phyloP scores from a whole-genome alignment of 441 rosid species.

The Metrosideros polymorpha region DNA sequence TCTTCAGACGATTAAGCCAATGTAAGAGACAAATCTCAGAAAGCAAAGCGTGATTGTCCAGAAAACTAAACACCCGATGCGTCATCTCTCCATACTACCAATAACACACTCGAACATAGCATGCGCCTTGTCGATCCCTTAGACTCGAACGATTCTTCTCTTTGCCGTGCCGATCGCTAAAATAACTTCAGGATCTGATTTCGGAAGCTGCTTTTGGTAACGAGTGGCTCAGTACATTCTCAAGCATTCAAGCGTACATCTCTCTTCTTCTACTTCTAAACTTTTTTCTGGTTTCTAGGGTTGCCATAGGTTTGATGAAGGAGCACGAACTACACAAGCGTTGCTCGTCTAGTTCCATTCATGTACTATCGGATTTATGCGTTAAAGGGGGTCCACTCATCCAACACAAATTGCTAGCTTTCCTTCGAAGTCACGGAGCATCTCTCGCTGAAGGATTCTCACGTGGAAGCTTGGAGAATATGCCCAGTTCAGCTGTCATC shows the following conservation, averaged over 20 bases:
- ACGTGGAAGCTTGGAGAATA: neutral
- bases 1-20: neutral
- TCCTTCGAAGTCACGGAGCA: neutral
- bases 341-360: neutral
- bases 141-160: neutral
- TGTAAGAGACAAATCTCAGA: neutral
- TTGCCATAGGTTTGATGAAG: neutral
- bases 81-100: neutral
- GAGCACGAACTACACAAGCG: neutral
- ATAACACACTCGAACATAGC: neutral
- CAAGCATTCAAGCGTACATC: neutral
- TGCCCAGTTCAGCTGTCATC: too few species aligned
- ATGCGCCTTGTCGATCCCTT: neutral
- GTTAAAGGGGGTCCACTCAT: neutral
- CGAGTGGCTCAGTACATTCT: neutral
- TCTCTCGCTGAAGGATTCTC: neutral
- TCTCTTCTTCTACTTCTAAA: neutral
- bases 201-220: neutral
- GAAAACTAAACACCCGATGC: neutral
- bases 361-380: neutral
- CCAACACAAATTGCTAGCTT: neutral
- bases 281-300: neutral
- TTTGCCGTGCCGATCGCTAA: neutral
- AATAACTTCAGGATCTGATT: neutral
- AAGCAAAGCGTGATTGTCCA: neutral